Conservation (phyloP, 345 rosid species). For the Mangifera indica region DNA sequence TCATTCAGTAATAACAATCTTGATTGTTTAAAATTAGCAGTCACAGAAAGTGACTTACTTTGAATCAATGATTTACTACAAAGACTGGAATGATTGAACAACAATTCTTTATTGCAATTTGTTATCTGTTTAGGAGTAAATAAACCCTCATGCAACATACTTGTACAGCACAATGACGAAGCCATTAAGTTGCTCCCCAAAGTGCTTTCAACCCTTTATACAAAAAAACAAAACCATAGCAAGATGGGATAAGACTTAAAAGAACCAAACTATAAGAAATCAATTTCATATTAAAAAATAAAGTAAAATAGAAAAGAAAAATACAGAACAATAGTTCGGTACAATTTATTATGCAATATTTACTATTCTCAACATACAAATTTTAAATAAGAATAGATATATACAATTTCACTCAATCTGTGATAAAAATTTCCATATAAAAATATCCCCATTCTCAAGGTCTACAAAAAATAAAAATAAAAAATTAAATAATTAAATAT, state of each 20-base stretch:
- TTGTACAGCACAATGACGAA: slow-evolving; percentile 30
- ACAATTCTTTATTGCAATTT: slow-evolving; percentile 22
- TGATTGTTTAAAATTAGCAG: slow-evolving; percentile 20
- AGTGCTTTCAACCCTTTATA: background rate
- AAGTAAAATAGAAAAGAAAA: background rate
- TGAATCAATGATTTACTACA: slow-evolving; percentile 15
- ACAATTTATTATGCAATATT: background rate
- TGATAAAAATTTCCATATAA: background rate
- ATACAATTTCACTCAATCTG: background rate
- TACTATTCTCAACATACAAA: background rate
- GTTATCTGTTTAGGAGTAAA: slow-evolving; percentile 19
- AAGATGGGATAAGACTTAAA: background rate
- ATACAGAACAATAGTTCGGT: background rate
- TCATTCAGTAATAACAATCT: slow-evolving; percentile 23
- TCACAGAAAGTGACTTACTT: slow-evolving; percentile 23
- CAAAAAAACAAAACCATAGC: background rate
- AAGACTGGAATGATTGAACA: slow-evolving; percentile 21
- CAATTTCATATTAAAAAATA: background rate
- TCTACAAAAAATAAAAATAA: background rate
- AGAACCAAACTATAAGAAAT: background rate
- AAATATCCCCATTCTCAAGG: background rate
- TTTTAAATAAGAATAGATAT: background rate
- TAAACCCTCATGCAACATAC: slow-evolving; percentile 17
- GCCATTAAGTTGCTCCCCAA: slow-evolving; percentile 33
- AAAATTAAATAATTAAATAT: background rate